These are phyloP conservation scores for Silybum marianum DNA, from an alignment of 129 eudicot species.

Conservation along the genomic window DNA sequence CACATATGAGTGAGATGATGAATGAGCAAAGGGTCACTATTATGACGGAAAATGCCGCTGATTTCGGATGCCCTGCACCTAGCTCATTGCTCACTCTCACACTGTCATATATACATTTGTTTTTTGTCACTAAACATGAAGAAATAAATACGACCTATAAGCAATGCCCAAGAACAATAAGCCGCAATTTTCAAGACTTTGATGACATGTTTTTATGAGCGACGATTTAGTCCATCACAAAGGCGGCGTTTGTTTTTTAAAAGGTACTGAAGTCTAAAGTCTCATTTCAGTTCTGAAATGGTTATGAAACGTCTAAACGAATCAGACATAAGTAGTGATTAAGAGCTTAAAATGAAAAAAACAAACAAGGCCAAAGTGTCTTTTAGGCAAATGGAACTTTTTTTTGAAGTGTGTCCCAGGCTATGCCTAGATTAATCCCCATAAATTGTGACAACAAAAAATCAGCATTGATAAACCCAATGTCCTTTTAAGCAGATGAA, in stretches of 20 bases:
- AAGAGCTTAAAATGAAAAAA: too few species aligned
- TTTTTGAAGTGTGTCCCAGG: too few species aligned
- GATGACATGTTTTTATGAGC: not conserved
- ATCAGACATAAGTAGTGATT: too few species aligned
- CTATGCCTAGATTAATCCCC: too few species aligned
- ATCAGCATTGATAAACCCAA: too few species aligned
- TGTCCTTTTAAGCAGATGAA: too few species aligned
- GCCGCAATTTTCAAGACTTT: not conserved
- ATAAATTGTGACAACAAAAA: too few species aligned
- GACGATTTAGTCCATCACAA: not conserved
- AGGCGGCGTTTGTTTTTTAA: too few species aligned
- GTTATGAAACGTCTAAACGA: too few species aligned
- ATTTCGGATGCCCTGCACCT: conserved; percentile 59
- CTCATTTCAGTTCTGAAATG: too few species aligned
- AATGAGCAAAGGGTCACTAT: conserved; percentile 43
- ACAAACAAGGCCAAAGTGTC: too few species aligned
- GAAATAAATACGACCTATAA: not conserved
- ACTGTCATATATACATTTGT: conserved; percentile 26
- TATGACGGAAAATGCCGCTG: conserved; percentile 47
- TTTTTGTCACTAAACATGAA: not conserved
- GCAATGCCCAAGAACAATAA: not conserved
- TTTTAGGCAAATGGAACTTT: not conserved
- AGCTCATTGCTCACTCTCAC: conserved; percentile 63
- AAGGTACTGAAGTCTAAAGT: too few species aligned
- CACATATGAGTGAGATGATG: conserved; percentile 40